A percentile compares a stretch with the other conserved stretches of the same genome.
Conservation (phyloP, 106 monocot species). For the Triglochin maritima region DNA sequence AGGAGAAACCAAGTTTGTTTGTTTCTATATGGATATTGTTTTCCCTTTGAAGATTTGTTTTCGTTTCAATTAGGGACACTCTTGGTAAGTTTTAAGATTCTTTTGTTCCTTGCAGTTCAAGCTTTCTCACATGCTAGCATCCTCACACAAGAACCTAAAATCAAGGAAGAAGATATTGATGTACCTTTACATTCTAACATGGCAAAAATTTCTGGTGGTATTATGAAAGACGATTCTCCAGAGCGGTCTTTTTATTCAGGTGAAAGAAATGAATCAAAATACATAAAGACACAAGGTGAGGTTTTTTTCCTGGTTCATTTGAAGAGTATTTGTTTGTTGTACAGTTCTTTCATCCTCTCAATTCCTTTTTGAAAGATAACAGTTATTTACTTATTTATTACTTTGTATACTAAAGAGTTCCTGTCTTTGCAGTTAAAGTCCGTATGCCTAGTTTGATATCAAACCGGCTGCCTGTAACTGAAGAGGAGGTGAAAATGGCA, state of each 20-base stretch:
- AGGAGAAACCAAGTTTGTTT: too few species aligned
- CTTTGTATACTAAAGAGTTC: neutral
- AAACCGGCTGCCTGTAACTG: neutral
- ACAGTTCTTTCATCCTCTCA: neutral
- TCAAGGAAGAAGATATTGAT: neutral
- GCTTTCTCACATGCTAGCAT: too few species aligned
- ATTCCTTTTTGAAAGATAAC: neutral
- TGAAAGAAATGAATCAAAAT: too few species aligned
- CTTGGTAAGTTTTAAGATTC: too few species aligned
- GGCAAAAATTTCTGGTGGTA: neutral
- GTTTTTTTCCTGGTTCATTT: too few species aligned
- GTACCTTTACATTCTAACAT: neutral
- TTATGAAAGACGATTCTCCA: neutral
- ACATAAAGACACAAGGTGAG: too few species aligned
- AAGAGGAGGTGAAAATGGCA: conserved; percentile 5
- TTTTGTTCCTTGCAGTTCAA: too few species aligned
- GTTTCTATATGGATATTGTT: too few species aligned
- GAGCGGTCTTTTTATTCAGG: neutral
- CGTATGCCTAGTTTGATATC: conserved; percentile 2
- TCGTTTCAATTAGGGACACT: too few species aligned
- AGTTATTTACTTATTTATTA: neutral
- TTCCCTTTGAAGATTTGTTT: too few species aligned
- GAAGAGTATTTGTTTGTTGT: too few species aligned
- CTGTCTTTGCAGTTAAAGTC: neutral
- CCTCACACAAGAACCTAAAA: too few species aligned